Conservation (phyloP, 1,284 basidiomycete genomes). For the Salmacisia buchloeana region DNA sequence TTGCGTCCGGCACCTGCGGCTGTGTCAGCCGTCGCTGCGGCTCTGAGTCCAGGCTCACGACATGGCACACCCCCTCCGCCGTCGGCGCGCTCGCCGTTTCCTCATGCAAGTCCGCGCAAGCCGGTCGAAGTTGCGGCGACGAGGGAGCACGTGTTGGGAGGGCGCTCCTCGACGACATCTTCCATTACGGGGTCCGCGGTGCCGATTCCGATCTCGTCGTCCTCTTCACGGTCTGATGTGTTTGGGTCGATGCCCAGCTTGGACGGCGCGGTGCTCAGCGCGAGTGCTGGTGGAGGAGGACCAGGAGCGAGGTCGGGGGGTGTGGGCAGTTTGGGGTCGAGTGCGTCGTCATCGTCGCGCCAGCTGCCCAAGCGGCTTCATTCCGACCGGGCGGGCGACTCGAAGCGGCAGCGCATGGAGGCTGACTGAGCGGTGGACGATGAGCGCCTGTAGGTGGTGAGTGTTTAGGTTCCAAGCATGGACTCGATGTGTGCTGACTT, state of each 20-base stretch:
- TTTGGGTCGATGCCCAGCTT: too few species aligned
- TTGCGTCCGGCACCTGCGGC: not conserved
- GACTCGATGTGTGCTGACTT: too few species aligned
- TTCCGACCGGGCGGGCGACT: not conserved
- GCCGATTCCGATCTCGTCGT: not conserved
- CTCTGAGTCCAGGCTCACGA: not conserved
- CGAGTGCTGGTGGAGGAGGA: not conserved
- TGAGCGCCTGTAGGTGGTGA: too few species aligned
- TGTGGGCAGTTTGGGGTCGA: not conserved
- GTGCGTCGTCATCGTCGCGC: not conserved
- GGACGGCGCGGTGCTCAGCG: too few species aligned
- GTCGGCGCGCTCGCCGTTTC: not conserved
- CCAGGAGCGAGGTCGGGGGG: not conserved
- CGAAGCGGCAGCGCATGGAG: not conserved
- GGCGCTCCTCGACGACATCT: too few species aligned
- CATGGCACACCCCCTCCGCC: not conserved
- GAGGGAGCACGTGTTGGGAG: too few species aligned
- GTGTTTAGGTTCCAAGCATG: too few species aligned
- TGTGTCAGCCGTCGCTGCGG: not conserved
- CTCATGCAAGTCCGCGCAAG: slow-evolving; percentile 1
- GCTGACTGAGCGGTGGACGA: too few species aligned
- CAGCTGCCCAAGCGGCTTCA: not conserved
- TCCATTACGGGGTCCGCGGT: not conserved
- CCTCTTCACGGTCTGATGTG: too few species aligned
- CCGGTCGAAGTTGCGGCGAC: not conserved